Percentiles rank a stretch among this genome's conserved stretches.
These are phyloP conservation scores for Gigaspora rosea DNA, from an alignment of 192 early-diverging fungal species.

Conservation along the genomic window DNA sequence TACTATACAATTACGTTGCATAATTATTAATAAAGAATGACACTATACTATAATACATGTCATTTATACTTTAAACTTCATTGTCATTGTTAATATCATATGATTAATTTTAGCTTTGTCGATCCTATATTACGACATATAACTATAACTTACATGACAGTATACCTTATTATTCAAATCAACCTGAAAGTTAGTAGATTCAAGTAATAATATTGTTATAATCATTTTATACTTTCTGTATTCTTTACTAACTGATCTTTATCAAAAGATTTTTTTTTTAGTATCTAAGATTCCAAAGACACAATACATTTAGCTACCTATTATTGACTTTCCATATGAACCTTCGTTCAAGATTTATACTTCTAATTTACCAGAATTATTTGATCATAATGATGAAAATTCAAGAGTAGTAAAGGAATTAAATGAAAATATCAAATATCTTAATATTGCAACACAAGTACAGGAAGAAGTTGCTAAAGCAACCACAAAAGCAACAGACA, in stretches of 20 bases:
- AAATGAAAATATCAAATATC: constrained; percentile 41
- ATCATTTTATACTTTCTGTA: not conserved
- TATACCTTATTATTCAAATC: constrained; percentile 64
- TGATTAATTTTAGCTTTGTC: too few species aligned
- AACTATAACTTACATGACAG: too few species aligned
- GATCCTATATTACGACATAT: too few species aligned
- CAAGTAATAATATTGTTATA: not conserved
- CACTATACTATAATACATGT: too few species aligned
- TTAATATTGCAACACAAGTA: constrained; percentile 35
- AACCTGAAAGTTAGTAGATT: constrained; percentile 39
- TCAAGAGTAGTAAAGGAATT: constrained; percentile 26
- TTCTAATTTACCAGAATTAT: constrained; percentile 34
- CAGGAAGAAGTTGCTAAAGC: constrained; percentile 34
- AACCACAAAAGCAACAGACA: not conserved
- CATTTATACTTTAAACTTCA: too few species aligned
- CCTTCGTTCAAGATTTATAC: constrained; percentile 58
- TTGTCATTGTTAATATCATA: too few species aligned
- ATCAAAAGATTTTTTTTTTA: not conserved
- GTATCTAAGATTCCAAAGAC: constrained; percentile 14
- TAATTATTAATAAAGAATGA: too few species aligned
- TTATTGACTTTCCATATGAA: constrained; percentile 64
- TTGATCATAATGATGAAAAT: constrained; percentile 31
- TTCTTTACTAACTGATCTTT: not conserved
- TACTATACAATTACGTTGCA: too few species aligned
- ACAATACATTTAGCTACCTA: constrained; percentile 33